These are phyloP conservation scores for Eragrostis nindensis DNA, from an alignment of 176 grass and related monocot species.

Conservation along the genomic window DNA sequence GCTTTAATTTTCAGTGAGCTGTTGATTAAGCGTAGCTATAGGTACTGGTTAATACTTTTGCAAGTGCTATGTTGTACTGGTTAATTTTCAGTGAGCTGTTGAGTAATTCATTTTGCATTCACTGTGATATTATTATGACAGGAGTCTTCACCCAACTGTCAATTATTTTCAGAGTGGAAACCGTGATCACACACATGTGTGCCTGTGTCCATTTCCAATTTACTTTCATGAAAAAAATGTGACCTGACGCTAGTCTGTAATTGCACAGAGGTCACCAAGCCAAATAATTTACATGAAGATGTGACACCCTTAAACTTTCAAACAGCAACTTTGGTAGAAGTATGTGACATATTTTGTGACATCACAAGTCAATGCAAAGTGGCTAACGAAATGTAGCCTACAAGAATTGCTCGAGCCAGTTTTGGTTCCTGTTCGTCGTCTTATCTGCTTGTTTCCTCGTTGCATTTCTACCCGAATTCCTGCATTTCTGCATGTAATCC, in stretches of 20 bases:
- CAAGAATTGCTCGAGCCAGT: too few relatives aligned
- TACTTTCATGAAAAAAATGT: background rate
- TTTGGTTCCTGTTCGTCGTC: background rate
- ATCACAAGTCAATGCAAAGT: background rate
- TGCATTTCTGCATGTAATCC: background rate
- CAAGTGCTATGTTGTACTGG: background rate
- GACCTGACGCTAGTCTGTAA: background rate
- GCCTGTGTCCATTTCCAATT: background rate
- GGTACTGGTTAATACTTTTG: background rate
- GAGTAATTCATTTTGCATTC: background rate
- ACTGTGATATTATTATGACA: background rate
- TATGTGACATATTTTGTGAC: too few relatives aligned
- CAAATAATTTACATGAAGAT: background rate
- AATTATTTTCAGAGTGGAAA: background rate
- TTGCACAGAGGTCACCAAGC: background rate
- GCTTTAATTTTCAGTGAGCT: background rate
- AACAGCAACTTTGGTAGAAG: background rate
- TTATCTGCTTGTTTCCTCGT: background rate
- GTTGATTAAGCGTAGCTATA: background rate
- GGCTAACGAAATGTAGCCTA: background rate
- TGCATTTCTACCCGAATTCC: constrained; percentile 6
- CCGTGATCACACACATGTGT: background rate
- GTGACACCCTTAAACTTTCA: background rate
- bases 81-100: too few relatives aligned
- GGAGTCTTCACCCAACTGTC: too few relatives aligned